Base-by-base conservation (phyloP, 257 asterid species). In the Nicotiana otophora region DNA sequence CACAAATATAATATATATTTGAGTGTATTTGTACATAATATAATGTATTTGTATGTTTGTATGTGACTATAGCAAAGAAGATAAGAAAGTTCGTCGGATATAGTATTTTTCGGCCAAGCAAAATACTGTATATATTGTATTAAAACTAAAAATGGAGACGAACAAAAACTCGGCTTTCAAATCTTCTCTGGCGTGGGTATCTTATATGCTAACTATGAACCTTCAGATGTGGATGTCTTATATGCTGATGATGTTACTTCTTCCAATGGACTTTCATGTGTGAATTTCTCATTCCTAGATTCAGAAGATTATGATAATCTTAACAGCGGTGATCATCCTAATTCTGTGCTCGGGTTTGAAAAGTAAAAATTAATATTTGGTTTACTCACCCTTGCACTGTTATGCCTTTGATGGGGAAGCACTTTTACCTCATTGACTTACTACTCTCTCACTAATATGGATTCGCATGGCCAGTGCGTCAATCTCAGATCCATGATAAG, bases 171-270 rank as follows among this genome's bases (percentile, higher is more conserved):
- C 31, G 31, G 31, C 3, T 0, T 2, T 30, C 31, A 30, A 30
- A 2, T 30, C 3, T 30, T 30, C 31, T 30, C 31, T 2, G 31
- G 31, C 31, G 95, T 90, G 84, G 97, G 93, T 84, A 91, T 94
- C 86, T 85, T 96, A 90, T 91, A 92, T 78, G 91, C 89, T 5
- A 98, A 94, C 81, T 96, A 96, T 85, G 89, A 83, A 84, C 98
- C 98, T 55, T 90, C 97, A 78, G 96, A 94, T 66, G 82, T 92
- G 82, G 99, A 96, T 84, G 90, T 96, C 82, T 96, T 96, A 76
- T 92, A 91, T 81, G 98, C 99, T 17, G 98, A 92, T 87, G 97
- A 91, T 83, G 95, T 94, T 86, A 92, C 97, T 80, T 94, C 98
- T 75, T 91, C 95, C 82, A 92, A 92, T 82, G 99, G 97, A 64